Evolutionary conservation across 768 basidiomycete genomes (phyloP).

Genomic region (Leccinum disarticulatum): DNA sequence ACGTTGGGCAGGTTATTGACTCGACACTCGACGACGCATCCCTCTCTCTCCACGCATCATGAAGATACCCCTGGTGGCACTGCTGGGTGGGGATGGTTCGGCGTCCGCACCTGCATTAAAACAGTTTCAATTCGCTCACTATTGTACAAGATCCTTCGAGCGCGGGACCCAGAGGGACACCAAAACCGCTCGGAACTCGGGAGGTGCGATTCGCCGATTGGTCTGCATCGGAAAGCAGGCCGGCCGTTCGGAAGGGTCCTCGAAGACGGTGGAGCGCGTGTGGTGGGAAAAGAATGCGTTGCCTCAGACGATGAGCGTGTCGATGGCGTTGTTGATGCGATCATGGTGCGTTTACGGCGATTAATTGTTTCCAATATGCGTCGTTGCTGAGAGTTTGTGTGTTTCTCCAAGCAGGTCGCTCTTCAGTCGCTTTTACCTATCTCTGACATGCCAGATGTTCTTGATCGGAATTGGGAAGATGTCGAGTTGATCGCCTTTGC

Average conservation of each 20-base stretch:
- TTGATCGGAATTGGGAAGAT: slow-evolving; percentile 55
- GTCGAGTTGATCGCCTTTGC: slow-evolving; percentile 51
- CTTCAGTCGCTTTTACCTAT: slow-evolving; percentile 56
- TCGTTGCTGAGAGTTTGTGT: background rate
- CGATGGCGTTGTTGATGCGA: slow-evolving; percentile 53
- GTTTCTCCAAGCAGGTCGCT: slow-evolving; percentile 47
- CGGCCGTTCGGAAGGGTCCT: slow-evolving; percentile 71
- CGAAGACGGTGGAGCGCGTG: slow-evolving; percentile 75
- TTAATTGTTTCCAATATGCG: background rate
- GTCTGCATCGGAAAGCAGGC: slow-evolving; percentile 85
- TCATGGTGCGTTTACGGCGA: slow-evolving; percentile 48
- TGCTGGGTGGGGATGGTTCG: slow-evolving; percentile 5
- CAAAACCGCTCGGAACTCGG: slow-evolving; percentile 76
- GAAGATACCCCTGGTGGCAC: slow-evolving; percentile 86
- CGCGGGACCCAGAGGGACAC: slow-evolving; percentile 37
- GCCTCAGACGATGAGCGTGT: slow-evolving; percentile 32
- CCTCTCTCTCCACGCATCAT: slow-evolving; percentile 83
- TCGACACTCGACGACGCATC: slow-evolving; percentile 86
- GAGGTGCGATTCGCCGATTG: slow-evolving; percentile 87
- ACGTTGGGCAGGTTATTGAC: slow-evolving; percentile 80
- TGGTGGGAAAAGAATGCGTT: slow-evolving; percentile 67
- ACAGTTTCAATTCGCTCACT: slow-evolving; percentile 29
- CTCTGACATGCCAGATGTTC: slow-evolving; percentile 56
- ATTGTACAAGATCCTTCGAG: slow-evolving; percentile 32
- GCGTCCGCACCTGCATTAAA: slow-evolving; percentile 10